A percentile compares a stretch with the other conserved stretches of the same genome.
phyloP scores from a whole-genome alignment of 108 stramenopile species.

The Fistulifera pelliculosa region DNA sequence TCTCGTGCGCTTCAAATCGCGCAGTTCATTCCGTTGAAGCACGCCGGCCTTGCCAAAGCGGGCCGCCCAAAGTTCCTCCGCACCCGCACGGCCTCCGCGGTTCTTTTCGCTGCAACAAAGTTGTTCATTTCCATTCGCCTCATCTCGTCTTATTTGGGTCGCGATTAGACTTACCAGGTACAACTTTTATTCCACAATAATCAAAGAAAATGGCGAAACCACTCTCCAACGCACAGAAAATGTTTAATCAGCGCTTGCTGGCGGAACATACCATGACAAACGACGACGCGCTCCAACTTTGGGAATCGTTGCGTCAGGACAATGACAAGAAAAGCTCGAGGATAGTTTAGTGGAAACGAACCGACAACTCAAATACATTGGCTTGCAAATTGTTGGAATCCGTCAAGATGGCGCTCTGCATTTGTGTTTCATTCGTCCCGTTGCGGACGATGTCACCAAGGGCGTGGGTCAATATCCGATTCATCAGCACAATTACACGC shows the following conservation, averaged over 20 bases:
- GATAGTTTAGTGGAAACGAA: neutral
- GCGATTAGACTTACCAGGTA: no score
- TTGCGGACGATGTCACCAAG: neutral
- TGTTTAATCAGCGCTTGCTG: conserved; percentile 2
- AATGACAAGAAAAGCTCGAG: neutral
- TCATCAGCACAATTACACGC: neutral
- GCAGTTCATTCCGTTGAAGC: no score
- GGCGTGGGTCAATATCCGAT: neutral
- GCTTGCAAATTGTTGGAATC: neutral
- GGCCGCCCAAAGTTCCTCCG: no score
- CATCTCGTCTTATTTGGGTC: no score
- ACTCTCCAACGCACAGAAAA: neutral
- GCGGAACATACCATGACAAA: neutral
- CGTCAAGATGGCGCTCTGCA: neutral
- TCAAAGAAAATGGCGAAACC: neutral
- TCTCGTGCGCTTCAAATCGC: no score
- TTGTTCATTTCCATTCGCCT: no score
- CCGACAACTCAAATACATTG: neutral
- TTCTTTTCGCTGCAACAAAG: no score
- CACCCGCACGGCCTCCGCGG: no score
- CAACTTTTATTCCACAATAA: no score
- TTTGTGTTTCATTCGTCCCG: neutral
- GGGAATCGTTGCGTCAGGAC: neutral
- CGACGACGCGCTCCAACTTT: neutral
- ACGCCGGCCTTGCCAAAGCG: no score